Percentiles rank a stretch among this genome's conserved stretches.
These are phyloP conservation scores for Ophiostoma novo-ulmi DNA, from an alignment of 2,329 filamentous ascomycete species.

Conservation along the genomic window DNA sequence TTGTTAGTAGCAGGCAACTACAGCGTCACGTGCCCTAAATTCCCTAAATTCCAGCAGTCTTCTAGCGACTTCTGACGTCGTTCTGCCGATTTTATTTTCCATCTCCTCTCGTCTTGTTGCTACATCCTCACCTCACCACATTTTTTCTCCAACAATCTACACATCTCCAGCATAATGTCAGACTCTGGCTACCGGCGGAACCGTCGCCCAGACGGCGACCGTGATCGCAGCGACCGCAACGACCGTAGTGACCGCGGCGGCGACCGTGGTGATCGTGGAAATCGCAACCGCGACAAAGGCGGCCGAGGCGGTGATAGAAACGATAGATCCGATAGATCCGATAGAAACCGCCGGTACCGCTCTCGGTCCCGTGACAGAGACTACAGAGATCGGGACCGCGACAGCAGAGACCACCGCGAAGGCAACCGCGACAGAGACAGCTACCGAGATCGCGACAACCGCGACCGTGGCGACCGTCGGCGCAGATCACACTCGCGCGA, in stretches of 20 bases:
- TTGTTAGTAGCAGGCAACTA: not conserved
- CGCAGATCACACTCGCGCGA: conserved; percentile 6
- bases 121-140: not conserved
- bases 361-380: no score
- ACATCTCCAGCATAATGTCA: conserved; percentile 19
- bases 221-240: conserved; percentile 19
- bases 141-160: not conserved
- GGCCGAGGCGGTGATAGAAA: not conserved
- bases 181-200: conserved; percentile 24
- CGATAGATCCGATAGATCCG: no score
- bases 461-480: conserved; percentile 23
- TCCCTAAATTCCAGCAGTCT: not conserved
- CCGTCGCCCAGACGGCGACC: conserved; percentile 25
- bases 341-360: no score
- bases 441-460: conserved; percentile 20
- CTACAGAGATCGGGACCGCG: no score
- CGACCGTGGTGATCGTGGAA: conserved; percentile 3
- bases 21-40: not conserved
- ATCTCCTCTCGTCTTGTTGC: not conserved
- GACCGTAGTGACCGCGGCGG: conserved; percentile 15
- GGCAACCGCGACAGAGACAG: conserved; percentile 11
- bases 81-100: not conserved
- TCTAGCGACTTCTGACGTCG: conserved; percentile 11
- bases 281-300: conserved; percentile 23
- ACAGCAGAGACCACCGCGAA: no score